These are phyloP conservation scores for Cicer bijugum DNA, from an alignment of 306 rosid genomes.

Conservation along the genomic window DNA sequence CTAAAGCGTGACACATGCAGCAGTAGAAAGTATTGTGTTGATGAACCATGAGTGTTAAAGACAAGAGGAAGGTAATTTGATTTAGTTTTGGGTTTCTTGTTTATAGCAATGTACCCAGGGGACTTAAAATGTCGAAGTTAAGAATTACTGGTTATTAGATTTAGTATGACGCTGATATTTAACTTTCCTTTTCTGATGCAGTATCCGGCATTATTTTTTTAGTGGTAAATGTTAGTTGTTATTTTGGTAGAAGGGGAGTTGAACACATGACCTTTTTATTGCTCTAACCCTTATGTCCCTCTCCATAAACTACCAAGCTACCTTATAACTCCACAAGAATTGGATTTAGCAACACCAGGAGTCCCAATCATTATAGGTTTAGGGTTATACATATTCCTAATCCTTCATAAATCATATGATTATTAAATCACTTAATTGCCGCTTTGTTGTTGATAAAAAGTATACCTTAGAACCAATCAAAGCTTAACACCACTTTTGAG, in stretches of 20 bases:
- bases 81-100: neutral
- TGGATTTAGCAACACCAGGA: neutral
- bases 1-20: slow-evolving; percentile 3
- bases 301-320: neutral
- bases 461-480: neutral
- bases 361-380: neutral
- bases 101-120: neutral
- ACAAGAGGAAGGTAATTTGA: neutral
- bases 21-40: slow-evolving; percentile 23
- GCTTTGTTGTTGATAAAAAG: no score
- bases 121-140: neutral
- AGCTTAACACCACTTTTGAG: neutral
- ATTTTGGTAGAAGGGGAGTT: neutral
- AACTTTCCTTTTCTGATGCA: neutral
- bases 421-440: neutral
- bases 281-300: neutral
- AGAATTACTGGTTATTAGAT: neutral
- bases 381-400: neutral
- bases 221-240: no score
- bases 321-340: neutral
- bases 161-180: neutral
- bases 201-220: neutral
- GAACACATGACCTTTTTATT: neutral
- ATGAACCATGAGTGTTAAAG: neutral
- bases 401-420: neutral